Evolutionary conservation across 1,139 yeast genomes (phyloP).

Genomic region (Nakaseomyces glabratus): DNA sequence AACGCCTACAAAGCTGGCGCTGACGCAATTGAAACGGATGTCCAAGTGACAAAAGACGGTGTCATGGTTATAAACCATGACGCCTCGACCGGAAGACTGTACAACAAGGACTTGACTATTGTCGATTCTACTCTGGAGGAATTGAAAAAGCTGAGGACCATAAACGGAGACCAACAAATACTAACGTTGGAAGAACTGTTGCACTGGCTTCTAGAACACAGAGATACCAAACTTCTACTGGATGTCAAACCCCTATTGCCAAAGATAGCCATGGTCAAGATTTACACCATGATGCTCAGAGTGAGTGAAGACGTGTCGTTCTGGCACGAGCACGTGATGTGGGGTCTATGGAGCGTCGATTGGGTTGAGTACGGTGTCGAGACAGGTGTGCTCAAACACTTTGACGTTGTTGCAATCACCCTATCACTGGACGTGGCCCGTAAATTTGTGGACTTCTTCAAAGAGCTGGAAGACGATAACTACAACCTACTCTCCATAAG

Average conservation of each 20-base stretch:
- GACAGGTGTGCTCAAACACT: slow-evolving; percentile 35
- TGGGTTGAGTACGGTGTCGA: slow-evolving; percentile 47
- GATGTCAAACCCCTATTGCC: slow-evolving; percentile 74
- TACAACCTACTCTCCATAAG: slow-evolving; percentile 39
- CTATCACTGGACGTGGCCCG: slow-evolving; percentile 36
- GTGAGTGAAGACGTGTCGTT: slow-evolving; percentile 44
- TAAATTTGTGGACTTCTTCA: slow-evolving; percentile 30
- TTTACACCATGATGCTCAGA: slow-evolving; percentile 42
- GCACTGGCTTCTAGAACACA: slow-evolving; percentile 44
- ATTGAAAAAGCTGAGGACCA: slow-evolving; percentile 47
- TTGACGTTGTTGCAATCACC: slow-evolving; percentile 47
- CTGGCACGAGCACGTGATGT: slow-evolving; percentile 62
- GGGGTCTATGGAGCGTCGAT: slow-evolving; percentile 75
- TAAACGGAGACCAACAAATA: slow-evolving; percentile 43
- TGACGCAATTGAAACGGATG: slow-evolving; percentile 70
- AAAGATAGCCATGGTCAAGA: slow-evolving; percentile 44
- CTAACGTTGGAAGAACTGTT: slow-evolving; percentile 55
- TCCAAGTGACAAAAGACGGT: slow-evolving; percentile 69
- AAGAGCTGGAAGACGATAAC: slow-evolving; percentile 30
- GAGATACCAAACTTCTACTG: slow-evolving; percentile 49
- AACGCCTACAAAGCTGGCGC: slow-evolving; percentile 67
- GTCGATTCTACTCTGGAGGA: slow-evolving; percentile 34
- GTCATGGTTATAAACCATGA: slow-evolving; percentile 67
- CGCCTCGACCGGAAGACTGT: slow-evolving; percentile 32
- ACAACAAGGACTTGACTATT: slow-evolving; percentile 33